These are phyloP conservation scores for Daedaleopsis nitida DNA, from an alignment of 768 basidiomycete genomes.

Conservation along the genomic window DNA sequence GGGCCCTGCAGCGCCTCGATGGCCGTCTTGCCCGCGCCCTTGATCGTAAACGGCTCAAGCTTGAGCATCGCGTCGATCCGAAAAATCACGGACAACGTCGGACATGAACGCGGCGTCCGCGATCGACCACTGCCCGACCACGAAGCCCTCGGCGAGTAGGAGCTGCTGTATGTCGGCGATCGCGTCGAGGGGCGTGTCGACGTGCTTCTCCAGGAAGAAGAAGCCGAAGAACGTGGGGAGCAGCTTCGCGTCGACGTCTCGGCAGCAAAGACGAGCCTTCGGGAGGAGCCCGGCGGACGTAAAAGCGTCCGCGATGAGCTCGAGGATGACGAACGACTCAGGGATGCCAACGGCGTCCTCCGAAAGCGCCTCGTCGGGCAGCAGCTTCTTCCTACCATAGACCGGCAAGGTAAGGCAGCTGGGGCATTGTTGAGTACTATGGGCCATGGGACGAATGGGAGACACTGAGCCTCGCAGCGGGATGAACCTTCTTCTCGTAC, in stretches of 20 bases:
- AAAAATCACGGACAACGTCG: no score
- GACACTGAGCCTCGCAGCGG: slow-evolving; percentile 49
- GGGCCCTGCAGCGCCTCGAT: background rate
- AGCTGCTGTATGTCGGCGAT: slow-evolving; percentile 49
- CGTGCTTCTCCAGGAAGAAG: no score
- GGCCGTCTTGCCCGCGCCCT: background rate
- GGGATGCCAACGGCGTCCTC: slow-evolving; percentile 58
- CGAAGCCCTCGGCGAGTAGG: slow-evolving; percentile 46
- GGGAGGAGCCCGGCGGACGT: slow-evolving; percentile 52
- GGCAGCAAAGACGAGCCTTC: slow-evolving; percentile 61
- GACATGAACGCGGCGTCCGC: slow-evolving; percentile 64
- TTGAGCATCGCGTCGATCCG: slow-evolving; percentile 30
- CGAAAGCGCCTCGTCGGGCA: slow-evolving; percentile 54
- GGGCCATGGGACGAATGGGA: no score
- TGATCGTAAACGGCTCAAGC: background rate
- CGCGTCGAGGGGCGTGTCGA: no score
- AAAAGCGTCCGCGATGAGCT: slow-evolving; percentile 65
- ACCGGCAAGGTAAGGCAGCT: slow-evolving; percentile 66
- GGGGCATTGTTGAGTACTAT: background rate
- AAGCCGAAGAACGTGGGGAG: slow-evolving; percentile 39
- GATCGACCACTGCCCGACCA: slow-evolving; percentile 47
- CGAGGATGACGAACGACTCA: slow-evolving; percentile 65
- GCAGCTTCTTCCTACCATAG: slow-evolving; percentile 59
- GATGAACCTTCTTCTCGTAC: slow-evolving; percentile 67
- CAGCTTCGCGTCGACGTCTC: slow-evolving; percentile 49